Evolutionary conservation across 2,329 filamentous ascomycete species (phyloP), one percentile per base, ranked within the genome.

Genomic region (Lachnellula cervina): DNA sequence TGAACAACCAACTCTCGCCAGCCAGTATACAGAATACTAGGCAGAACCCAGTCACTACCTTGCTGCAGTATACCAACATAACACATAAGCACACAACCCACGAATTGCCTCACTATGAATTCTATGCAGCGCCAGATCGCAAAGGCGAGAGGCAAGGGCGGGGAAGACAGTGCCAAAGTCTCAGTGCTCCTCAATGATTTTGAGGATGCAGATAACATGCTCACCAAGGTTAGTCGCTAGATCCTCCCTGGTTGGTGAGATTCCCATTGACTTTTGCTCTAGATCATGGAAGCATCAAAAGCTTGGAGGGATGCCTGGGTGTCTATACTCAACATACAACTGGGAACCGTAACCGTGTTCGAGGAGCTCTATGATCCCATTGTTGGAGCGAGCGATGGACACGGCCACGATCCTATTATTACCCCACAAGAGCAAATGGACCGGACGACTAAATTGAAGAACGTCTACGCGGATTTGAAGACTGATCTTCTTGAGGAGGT

Each of bases 231-330:
- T 75, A 56, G 74, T 66, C 56, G 44, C 54, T 50, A 50, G n/a
- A 7, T 50, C 46, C 34, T 25, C 23, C 23, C 6, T 34, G 47
- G 51, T 57, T 44, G 19, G 38, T 44, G 43, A 28, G 50, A 28
- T 38, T 28, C 17, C n/a, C 25, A 34, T 28, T 46, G 64, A 56
- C 56, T 46, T 59, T 9, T 44, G 42, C 17, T 52, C 23, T 62
- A 93, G 88, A 82, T 94, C 64, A 82, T 91, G 63, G 87, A 90
- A 61, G 84, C 87, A 59, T 83, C 86, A 38, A 88, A 84, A 70
- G 77, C 83, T 68, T 94, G 89, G 86, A 83, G 87, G 66, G 87
- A 93, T 66, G 80, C 86, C 11, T 95, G 90, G 90, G 79, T 84
- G 6, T 80, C 83, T 57, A 84, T 93, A 61, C 80, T 89, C 55